phyloP scores from a whole-genome alignment of 768 basidiomycete species.

The Mycena rebaudengoi region DNA sequence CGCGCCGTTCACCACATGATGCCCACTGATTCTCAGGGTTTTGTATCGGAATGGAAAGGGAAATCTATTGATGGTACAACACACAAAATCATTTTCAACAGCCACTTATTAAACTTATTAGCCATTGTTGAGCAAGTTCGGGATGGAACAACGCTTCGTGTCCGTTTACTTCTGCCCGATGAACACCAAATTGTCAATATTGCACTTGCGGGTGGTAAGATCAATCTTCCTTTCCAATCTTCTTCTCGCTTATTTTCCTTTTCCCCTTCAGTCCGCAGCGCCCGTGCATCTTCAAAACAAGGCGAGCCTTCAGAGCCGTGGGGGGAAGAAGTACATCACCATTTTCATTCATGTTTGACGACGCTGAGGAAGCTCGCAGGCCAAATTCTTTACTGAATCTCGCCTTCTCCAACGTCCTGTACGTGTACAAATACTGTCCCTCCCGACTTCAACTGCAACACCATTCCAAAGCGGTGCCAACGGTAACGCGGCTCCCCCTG shows the following conservation, averaged over 20 bases:
- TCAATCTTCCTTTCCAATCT: too few species aligned
- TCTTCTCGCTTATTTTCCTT: too few species aligned
- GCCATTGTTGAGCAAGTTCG: constrained; percentile 94
- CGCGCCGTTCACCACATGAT: constrained; percentile 82
- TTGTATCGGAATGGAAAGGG: constrained; percentile 93
- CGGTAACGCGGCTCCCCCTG: constrained; percentile 65
- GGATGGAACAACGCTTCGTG: constrained; percentile 90
- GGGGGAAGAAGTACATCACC: constrained; percentile 82
- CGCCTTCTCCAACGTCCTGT: constrained; percentile 84
- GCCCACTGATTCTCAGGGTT: constrained; percentile 89
- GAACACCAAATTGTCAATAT: constrained; percentile 93
- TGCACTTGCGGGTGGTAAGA: constrained; percentile 82
- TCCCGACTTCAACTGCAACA: constrained; percentile 80
- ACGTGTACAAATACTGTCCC: constrained; percentile 78
- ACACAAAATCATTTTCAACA: not conserved
- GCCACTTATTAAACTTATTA: constrained; percentile 38
- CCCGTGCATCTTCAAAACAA: constrained; percentile 73
- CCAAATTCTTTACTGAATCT: constrained; percentile 93
- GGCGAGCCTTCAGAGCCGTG: constrained; percentile 84
- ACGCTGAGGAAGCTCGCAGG: constrained; percentile 52
- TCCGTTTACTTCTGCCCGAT: constrained; percentile 87
- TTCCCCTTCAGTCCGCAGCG: constrained; percentile 80
- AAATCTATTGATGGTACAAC: constrained; percentile 81
- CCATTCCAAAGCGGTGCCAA: constrained; percentile 76
- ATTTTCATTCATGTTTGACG: constrained; percentile 9